These are phyloP conservation scores for Linaria vulgaris DNA, from an alignment of 257 asterid genomes.

Conservation along the genomic window DNA sequence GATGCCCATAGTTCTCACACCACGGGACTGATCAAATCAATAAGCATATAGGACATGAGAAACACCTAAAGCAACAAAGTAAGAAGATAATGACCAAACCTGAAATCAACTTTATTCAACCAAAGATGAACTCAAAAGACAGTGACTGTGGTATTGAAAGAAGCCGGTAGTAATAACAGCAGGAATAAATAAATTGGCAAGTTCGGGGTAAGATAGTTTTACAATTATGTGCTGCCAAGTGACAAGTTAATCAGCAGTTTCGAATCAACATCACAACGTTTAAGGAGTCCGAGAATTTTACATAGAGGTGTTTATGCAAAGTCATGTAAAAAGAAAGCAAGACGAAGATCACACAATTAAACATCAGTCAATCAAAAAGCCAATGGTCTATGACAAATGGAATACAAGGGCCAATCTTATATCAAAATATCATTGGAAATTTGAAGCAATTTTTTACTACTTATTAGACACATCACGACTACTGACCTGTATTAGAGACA, in stretches of 20 bases:
- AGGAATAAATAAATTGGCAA: not conserved
- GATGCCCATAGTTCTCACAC: not conserved
- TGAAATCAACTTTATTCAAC: not conserved
- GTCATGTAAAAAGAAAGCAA: not conserved
- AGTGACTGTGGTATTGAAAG: not conserved
- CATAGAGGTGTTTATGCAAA: constrained; percentile 9
- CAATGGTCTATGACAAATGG: not conserved
- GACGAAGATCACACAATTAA: not conserved
- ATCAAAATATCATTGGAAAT: constrained; percentile 6
- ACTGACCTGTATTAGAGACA: constrained; percentile 67
- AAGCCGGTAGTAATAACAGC: not conserved
- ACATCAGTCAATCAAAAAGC: not conserved
- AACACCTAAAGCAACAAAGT: not conserved
- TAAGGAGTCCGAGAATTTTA: not conserved
- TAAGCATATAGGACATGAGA: too few relatives aligned
- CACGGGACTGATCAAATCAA: not conserved
- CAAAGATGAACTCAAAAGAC: not conserved
- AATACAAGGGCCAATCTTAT: not conserved
- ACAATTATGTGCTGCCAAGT: not conserved
- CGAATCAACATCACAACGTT: not conserved
- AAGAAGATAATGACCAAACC: not conserved
- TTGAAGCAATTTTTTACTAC: constrained; percentile 12
- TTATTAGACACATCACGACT: constrained; percentile 1
- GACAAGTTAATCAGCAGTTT: not conserved
- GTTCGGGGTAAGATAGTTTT: not conserved